A percentile compares a stretch with the other conserved stretches of the same genome.
These are phyloP conservation scores for Ceratocystis huliohia DNA, from an alignment of 2,329 filamentous ascomycete genomes.

Conservation along the genomic window DNA sequence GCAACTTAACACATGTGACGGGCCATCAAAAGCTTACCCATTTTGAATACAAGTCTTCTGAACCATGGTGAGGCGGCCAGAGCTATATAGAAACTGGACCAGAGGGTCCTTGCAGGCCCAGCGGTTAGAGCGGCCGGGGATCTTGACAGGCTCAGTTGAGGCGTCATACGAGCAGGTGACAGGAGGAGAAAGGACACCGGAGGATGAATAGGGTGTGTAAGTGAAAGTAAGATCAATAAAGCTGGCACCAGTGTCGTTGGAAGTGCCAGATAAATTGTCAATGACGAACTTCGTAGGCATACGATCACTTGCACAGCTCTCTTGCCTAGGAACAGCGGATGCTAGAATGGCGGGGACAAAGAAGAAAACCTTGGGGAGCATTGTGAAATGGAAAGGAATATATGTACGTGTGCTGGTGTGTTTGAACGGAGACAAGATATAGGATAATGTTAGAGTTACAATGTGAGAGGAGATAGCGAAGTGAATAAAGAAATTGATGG, in stretches of 20 bases:
- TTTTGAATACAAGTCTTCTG: conserved; percentile 33
- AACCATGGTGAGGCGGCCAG: conserved; percentile 30
- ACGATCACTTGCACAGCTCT: conserved; percentile 25
- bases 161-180: conserved; percentile 35
- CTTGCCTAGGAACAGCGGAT: conserved; percentile 16
- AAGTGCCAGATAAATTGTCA: conserved; percentile 29
- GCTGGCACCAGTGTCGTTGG: conserved; percentile 28
- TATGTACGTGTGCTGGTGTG: too few relatives aligned
- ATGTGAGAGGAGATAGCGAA: neutral
- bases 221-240: conserved; percentile 32
- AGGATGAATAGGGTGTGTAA: conserved; percentile 25
- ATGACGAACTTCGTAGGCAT: conserved; percentile 32
- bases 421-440: neutral
- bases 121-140: conserved; percentile 27
- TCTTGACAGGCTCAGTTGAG: conserved; percentile 30
- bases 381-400: neutral
- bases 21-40: conserved; percentile 27
- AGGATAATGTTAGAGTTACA: neutral
- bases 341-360: conserved; percentile 20
- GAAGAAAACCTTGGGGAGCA: conserved; percentile 21
- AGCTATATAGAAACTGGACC: conserved; percentile 35
- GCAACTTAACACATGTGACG: neutral
- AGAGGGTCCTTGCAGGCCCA: conserved; percentile 33
- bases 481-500: neutral
- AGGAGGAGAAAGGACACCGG: conserved; percentile 28